Evolutionary conservation across 306 rosid genomes (phyloP).

Genomic region (Betula pendula): DNA sequence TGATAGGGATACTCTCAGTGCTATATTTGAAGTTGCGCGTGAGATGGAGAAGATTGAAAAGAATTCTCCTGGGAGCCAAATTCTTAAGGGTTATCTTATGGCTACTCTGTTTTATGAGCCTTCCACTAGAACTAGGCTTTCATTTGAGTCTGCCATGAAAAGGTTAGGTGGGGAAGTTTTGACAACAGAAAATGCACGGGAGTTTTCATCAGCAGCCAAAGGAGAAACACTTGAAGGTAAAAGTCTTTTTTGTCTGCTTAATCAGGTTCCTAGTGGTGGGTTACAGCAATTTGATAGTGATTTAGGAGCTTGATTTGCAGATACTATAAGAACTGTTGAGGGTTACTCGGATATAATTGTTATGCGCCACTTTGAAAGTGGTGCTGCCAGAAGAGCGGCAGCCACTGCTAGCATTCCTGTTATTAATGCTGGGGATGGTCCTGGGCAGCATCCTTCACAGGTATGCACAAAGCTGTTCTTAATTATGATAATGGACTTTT

Average conservation of each 20-base stretch:
- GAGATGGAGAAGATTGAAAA: constrained; percentile 82
- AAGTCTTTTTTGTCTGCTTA: constrained; percentile 10
- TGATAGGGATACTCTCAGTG: constrained; percentile 60
- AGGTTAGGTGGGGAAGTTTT: constrained; percentile 88
- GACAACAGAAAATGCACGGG: constrained; percentile 90
- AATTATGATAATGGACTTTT: not conserved
- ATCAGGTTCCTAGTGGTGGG: not conserved
- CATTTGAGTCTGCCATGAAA: constrained; percentile 96
- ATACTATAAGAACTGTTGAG: constrained; percentile 84
- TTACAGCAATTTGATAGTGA: constrained; percentile 10
- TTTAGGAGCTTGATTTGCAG: constrained; percentile 44
- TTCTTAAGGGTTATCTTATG: constrained; percentile 87
- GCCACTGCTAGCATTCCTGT: constrained; percentile 72
- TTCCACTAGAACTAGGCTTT: constrained; percentile 89
- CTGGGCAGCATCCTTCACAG: constrained; percentile 95
- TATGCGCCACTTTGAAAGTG: constrained; percentile 92
- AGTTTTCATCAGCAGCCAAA: constrained; percentile 90
- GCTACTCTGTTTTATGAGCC: constrained; percentile 94
- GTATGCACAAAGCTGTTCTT: constrained; percentile 32
- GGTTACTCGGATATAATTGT: constrained; percentile 88
- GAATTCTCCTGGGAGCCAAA: constrained; percentile 68
- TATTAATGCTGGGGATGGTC: constrained; percentile 96
- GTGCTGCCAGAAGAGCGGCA: constrained; percentile 93
- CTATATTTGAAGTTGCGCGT: constrained; percentile 70
- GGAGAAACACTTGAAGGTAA: constrained; percentile 96